Percentiles rank a stretch among this genome's conserved stretches.
phyloP scores from a whole-genome alignment of 176 grass and related monocot genomes.

The Triticum turgidum region DNA sequence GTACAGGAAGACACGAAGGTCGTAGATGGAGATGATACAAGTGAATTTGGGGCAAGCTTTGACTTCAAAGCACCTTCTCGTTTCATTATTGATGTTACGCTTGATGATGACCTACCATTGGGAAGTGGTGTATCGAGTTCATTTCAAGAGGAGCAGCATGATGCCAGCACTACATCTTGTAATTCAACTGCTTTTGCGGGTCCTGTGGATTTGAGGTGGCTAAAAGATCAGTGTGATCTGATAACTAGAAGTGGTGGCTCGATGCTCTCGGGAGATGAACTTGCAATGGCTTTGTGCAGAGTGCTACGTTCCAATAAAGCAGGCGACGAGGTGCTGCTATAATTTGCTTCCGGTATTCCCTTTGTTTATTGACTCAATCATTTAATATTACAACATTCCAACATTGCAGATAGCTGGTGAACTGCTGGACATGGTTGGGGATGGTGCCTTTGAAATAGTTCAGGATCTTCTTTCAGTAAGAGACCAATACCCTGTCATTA shows the following conservation, averaged over 20 bases:
- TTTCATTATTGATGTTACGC: conserved; percentile 71
- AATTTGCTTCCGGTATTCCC: conserved; percentile 7
- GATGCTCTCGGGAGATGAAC: conserved; percentile 83
- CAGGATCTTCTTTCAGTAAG: conserved; percentile 86
- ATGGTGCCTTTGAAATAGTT: conserved; percentile 85
- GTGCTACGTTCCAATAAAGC: conserved; percentile 86
- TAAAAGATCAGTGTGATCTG: conserved; percentile 74
- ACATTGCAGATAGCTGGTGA: conserved; percentile 76
- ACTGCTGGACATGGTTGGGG: conserved; percentile 87
- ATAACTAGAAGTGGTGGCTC: conserved; percentile 68
- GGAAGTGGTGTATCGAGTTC: conserved; percentile 29
- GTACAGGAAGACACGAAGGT: conserved; percentile 18
- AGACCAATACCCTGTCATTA: conserved; percentile 17
- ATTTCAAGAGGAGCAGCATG: conserved; percentile 41
- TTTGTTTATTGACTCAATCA: conserved; percentile 22
- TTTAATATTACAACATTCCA: conserved; percentile 19
- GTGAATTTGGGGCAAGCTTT: conserved; percentile 86
- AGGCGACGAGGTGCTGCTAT: conserved; percentile 68
- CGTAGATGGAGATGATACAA: conserved; percentile 33
- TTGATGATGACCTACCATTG: conserved; percentile 40
- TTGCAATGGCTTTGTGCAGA: conserved; percentile 86
- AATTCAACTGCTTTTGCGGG: conserved; percentile 39
- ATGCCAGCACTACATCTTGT: conserved; percentile 35
- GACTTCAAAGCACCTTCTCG: conserved; percentile 75
- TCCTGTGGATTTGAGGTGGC: conserved; percentile 76